Evolutionary conservation across 805 yeast genomes (phyloP), one percentile per base, ranked within the genome.

Genomic region (Teunomyces stri): DNA sequence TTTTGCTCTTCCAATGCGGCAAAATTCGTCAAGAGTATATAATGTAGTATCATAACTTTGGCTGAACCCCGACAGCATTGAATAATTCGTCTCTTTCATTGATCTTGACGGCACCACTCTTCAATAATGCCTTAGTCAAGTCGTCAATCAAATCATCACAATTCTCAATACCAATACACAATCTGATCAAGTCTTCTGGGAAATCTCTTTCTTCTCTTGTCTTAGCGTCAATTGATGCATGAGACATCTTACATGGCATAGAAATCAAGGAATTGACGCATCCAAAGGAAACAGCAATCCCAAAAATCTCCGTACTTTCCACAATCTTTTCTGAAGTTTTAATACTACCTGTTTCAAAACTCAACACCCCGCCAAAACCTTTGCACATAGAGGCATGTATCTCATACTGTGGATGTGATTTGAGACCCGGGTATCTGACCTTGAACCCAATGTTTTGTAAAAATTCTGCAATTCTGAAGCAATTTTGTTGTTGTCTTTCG

Each of bases 181-280:
- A 76, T 59, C 98, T 78, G 56, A 91, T 82, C 60, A 91, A 75
- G 63, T 92, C 97, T 66, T 91, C 97, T 2, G 97, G 96, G 69
- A 91, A 83, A 39, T 84, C 89, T 64, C 98, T 82, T 65, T 87
- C 95, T 42, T 83, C 84, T 66, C 97, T 82, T 3, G 89, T 84
- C 60, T 87, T 81, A 21, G 90, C 85, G 57, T 90, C 96, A 52
- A 91, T 91, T 2, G 96, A 85, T n/a, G 97, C 97, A 62, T 91
- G 98, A 5, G 96, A 88, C 97, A 91, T 91, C 66, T 81, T 80
- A 66, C 97, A 89, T 12, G 98, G 98, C 84, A 91, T 80, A 34
- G 96, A 89, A 48, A 91, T 89, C 61, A 91, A 76, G 13, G 96
- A 87, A 72, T 89, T 89, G 51, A 92, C 96, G 65, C 96, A 87